A percentile compares a stretch with the other conserved stretches of the same genome.
These are phyloP conservation scores for Asterella californica DNA, from an alignment of 225 moss, liverwort and hornwort genomes.

Conservation along the genomic window DNA sequence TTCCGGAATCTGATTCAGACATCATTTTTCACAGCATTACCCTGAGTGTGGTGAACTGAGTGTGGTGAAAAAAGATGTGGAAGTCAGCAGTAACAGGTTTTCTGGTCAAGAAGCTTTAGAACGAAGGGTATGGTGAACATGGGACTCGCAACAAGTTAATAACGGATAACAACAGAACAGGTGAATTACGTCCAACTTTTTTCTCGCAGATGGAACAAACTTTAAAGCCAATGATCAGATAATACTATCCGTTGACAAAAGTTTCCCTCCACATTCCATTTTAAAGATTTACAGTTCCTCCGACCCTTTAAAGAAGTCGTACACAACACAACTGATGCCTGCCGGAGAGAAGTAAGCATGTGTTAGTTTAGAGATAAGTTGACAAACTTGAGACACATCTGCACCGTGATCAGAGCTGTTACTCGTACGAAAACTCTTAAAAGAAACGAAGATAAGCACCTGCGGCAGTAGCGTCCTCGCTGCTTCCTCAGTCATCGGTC, in stretches of 20 bases:
- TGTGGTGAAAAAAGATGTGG: neutral
- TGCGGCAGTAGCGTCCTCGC: conserved; percentile 26
- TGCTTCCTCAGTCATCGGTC: conserved; percentile 24
- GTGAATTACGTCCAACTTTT: too few relatives aligned
- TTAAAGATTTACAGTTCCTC: too few relatives aligned
- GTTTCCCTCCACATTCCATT: too few relatives aligned
- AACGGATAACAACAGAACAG: neutral
- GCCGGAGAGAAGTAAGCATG: neutral
- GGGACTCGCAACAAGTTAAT: neutral
- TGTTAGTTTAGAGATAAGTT: neutral
- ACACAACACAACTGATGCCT: neutral
- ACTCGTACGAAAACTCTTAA: neutral
- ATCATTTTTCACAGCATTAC: neutral
- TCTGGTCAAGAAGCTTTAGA: neutral
- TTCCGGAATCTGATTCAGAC: conserved; percentile 51
- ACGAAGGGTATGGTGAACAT: neutral
- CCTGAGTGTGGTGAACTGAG: neutral
- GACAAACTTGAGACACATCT: neutral
- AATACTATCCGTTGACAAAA: too few relatives aligned
- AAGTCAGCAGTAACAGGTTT: neutral
- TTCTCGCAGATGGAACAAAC: too few relatives aligned
- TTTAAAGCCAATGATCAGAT: too few relatives aligned
- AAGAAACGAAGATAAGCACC: conserved; percentile 1
- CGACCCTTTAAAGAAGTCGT: too few relatives aligned
- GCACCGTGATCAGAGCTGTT: neutral